phyloP scores from a whole-genome alignment of 164 flowering plant genomes.

The Tetrastigma voinierianum region DNA sequence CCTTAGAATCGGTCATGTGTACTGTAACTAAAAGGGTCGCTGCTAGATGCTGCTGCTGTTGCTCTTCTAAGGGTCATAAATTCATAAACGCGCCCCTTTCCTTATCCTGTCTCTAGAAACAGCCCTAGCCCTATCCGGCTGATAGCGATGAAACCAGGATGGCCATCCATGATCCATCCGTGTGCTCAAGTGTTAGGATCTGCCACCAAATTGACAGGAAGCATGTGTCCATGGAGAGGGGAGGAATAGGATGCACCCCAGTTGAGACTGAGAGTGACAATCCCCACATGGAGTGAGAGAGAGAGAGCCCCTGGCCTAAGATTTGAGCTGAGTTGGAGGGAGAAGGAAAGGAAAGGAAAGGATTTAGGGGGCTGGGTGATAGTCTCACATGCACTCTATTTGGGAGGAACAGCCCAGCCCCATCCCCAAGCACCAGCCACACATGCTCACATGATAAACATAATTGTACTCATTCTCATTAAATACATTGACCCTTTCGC shows the following conservation, averaged over 20 bases:
- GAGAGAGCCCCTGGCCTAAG: too few species aligned
- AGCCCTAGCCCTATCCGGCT: neutral
- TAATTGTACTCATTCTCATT: too few species aligned
- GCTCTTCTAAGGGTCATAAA: too few species aligned
- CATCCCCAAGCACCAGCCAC: too few species aligned
- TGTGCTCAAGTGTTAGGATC: conserved; percentile 7
- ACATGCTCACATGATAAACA: too few species aligned
- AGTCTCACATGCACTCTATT: neutral
- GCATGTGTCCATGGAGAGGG: neutral
- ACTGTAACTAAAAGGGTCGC: neutral
- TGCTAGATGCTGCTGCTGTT: too few species aligned
- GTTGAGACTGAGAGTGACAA: neutral
- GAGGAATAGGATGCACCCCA: neutral
- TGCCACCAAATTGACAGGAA: conserved; percentile 7
- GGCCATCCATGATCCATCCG: conserved; percentile 7
- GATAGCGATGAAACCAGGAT: conserved; percentile 22
- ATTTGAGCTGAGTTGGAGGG: too few species aligned
- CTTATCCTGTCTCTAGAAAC: too few species aligned
- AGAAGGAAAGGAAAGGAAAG: too few species aligned
- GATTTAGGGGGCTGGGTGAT: too few species aligned
- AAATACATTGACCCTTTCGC: conserved; percentile 11
- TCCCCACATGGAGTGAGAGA: neutral
- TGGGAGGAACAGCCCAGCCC: neutral
- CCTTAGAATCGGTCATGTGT: neutral
- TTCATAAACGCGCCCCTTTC: too few species aligned